Evolutionary conservation across 257 asterid genomes (phyloP).

Genomic region (Solanum ossicruentum): DNA sequence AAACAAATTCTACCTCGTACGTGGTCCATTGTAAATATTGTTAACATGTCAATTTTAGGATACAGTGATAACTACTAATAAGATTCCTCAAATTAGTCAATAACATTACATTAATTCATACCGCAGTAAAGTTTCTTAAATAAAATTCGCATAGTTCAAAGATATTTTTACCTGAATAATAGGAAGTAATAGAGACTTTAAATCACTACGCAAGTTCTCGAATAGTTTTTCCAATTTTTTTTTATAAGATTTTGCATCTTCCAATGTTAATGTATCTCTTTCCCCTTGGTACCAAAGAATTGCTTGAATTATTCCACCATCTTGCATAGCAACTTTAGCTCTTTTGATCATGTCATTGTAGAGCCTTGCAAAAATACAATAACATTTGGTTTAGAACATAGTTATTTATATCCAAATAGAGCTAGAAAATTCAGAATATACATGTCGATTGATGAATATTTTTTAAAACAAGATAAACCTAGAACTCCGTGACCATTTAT

Average conservation of each 20-base stretch:
- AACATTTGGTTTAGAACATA: background rate
- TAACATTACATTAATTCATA: background rate
- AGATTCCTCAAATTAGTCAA: background rate
- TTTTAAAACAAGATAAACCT: background rate
- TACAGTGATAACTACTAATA: background rate
- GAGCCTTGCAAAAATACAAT: background rate
- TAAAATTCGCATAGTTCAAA: background rate
- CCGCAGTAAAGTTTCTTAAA: background rate
- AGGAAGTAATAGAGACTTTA: background rate
- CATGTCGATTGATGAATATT: background rate
- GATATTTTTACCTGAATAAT: background rate
- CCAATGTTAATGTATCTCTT: background rate
- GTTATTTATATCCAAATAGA: background rate
- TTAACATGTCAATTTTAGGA: background rate
- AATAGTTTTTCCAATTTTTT: background rate
- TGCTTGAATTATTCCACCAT: background rate
- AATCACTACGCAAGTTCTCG: background rate
- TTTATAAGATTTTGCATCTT: background rate
- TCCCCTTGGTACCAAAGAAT: slow-evolving; percentile 3
- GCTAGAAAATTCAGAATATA: background rate
- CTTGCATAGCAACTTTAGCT: background rate
- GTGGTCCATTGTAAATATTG: background rate
- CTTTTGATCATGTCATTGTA: background rate
- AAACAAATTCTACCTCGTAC: background rate
- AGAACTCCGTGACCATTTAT: background rate